These are phyloP conservation scores for Lentinula lateritia DNA, from an alignment of 768 basidiomycete species.

Conservation along the genomic window DNA sequence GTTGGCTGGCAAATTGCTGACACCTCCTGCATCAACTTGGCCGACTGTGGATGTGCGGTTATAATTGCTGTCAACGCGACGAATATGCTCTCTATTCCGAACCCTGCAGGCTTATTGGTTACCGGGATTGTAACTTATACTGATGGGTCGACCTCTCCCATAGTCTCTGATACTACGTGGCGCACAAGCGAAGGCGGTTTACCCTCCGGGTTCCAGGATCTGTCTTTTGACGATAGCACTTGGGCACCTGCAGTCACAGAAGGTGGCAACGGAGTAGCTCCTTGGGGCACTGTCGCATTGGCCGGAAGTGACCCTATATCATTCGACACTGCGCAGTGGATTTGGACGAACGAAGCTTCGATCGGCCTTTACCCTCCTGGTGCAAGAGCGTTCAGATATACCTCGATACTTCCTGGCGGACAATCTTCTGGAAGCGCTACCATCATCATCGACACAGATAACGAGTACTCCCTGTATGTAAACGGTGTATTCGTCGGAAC, in stretches of 20 bases:
- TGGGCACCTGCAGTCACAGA: constrained; percentile 16
- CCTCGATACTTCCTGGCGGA: constrained; percentile 15
- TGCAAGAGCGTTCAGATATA: constrained; percentile 23
- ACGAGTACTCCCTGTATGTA: constrained; percentile 21
- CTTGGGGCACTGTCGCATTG: constrained; percentile 20
- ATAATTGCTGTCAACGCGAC: constrained; percentile 24
- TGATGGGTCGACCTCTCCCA: constrained; percentile 19
- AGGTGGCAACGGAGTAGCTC: constrained; percentile 19
- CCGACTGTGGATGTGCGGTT: constrained; percentile 6
- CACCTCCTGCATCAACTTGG: constrained; percentile 15
- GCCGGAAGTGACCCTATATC: constrained; percentile 11
- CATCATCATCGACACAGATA: constrained; percentile 21
- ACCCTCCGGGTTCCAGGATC: constrained; percentile 20
- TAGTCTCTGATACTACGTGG: constrained; percentile 20
- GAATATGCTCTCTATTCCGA: constrained; percentile 13
- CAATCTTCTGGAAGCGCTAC: constrained; percentile 17
- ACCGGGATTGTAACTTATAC: constrained; percentile 19
- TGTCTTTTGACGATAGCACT: constrained; percentile 14
- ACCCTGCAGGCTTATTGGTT: constrained; percentile 22
- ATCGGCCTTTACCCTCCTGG: constrained; percentile 12
- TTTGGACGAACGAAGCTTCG: constrained; percentile 19
- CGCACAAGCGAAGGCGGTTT: constrained; percentile 13
- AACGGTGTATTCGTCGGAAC: constrained; percentile 20
- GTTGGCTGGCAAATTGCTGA: constrained; percentile 13
- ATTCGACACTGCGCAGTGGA: constrained; percentile 19